Evolutionary conservation across 805 yeast species (phyloP).

Genomic region (Cyberlindnera misumaiensis): DNA sequence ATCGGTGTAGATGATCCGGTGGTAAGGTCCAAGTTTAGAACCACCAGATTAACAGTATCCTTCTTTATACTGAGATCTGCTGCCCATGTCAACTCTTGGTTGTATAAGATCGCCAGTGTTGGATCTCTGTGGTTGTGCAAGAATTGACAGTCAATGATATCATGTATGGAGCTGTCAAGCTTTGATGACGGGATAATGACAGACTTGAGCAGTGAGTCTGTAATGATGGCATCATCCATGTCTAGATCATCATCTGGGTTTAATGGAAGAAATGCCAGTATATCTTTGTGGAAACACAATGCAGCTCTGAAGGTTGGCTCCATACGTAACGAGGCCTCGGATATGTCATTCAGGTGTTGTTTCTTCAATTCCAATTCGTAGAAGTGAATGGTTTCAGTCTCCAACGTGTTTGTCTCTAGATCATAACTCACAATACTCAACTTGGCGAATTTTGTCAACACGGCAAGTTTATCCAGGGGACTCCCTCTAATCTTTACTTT

Average conservation of each 20-base stretch:
- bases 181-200: slow-evolving; percentile 50
- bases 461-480: slow-evolving; percentile 49
- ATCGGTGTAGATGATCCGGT: slow-evolving; percentile 53
- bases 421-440: slow-evolving; percentile 74
- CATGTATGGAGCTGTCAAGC: slow-evolving; percentile 49
- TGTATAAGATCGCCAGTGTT: slow-evolving; percentile 62
- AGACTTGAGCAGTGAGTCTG: slow-evolving; percentile 32
- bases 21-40: slow-evolving; percentile 60
- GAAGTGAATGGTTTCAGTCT: slow-evolving; percentile 76
- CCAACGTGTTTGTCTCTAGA: slow-evolving; percentile 39
- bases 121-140: slow-evolving; percentile 75
- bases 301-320: slow-evolving; percentile 59
- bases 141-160: slow-evolving; percentile 67
- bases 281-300: slow-evolving; percentile 56
- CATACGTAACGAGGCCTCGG: slow-evolving; percentile 22
- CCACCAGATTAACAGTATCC: slow-evolving; percentile 57
- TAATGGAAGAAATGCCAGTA: slow-evolving; percentile 68
- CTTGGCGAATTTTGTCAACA: slow-evolving; percentile 72
- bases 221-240: slow-evolving; percentile 17
- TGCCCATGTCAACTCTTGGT: slow-evolving; percentile 66
- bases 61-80: slow-evolving; percentile 56
- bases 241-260: slow-evolving; percentile 38
- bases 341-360: slow-evolving; percentile 35
- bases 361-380: slow-evolving; percentile 66
- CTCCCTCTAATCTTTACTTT: slow-evolving; percentile 44